Evolutionary conservation across 208 protist genomes (phyloP), one percentile per base, ranked within the genome.

Genomic region (Novymonas esmeraldas): DNA sequence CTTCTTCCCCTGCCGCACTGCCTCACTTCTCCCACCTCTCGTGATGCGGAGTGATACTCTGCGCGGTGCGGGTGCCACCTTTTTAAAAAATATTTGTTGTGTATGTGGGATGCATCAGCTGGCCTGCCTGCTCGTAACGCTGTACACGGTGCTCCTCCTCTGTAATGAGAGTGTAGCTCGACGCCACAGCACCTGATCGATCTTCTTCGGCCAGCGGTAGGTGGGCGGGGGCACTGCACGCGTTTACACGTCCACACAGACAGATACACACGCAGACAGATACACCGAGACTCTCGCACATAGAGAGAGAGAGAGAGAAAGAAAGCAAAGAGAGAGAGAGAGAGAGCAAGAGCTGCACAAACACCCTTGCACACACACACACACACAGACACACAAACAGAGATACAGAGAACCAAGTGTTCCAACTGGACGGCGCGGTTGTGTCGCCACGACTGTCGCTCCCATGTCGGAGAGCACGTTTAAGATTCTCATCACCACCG

Each of bases 401-500:
- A 59, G 42, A 52, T 52, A 44, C 29, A 58, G 29, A 60, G 22
- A 26, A 4, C 18, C 26, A 28, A 34, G 18, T 20, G 31, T 28
- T 31, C 29, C 54, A 44, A 41, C n/a, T 9, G 33, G 22, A 3
- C 22, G 42, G 16, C 10, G 44, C 22, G 13, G 18, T 9, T 29
- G 6, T 11, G 11, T 26, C 20, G 24, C 13, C 20, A 6, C 54
- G 4, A 18, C 14, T 44, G 34, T 16, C 29, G 3, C 28, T 14
- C 70, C 4, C 2, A 74, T 74, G 68, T 51, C 66, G 1, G 73
- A 78, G 6, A 61, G 70, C 44, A 94, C 86, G 6, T 86, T 98
- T 46, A 91, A 89, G 72, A 89, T 98, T 56, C 71, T 98, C 22
- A 74, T 98, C 34, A 96, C 98, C 6, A 99, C 98, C 16, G 98